A percentile compares a stretch with the other conserved stretches of the same genome.
Conservation (phyloP, 2,329 filamentous ascomycete genomes). For the Mariannaea sp. region DNA sequence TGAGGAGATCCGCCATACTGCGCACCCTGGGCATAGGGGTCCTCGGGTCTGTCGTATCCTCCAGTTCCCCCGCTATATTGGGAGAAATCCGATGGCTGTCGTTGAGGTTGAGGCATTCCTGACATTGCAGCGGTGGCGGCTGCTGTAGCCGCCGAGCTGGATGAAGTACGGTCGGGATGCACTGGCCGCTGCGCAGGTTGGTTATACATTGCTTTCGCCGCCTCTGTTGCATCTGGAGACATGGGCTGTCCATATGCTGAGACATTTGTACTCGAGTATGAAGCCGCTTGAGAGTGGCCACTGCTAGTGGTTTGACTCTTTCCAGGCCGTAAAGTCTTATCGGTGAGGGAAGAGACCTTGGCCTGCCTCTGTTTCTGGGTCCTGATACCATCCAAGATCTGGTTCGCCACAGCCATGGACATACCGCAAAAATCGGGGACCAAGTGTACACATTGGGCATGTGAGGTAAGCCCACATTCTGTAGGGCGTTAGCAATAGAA, state of each 20-base stretch:
- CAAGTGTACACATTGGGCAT: constrained; percentile 89
- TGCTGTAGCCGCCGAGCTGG: constrained; percentile 60
- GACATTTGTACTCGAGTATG: constrained; percentile 41
- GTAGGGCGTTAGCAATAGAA: constrained; percentile 32
- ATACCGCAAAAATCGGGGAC: constrained; percentile 99
- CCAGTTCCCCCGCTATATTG: constrained; percentile 36
- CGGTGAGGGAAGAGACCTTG: constrained; percentile 63
- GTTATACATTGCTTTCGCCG: constrained; percentile 67
- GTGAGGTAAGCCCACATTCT: constrained; percentile 92
- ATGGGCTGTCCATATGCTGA: constrained; percentile 29
- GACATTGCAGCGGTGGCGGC: constrained; percentile 64
- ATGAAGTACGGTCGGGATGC: constrained; percentile 59
- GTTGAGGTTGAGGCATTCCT: constrained; percentile 47
- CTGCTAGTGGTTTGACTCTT: constrained; percentile 52
- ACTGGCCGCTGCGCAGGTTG: constrained; percentile 57
- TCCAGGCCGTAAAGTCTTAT: constrained; percentile 66
- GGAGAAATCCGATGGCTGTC: constrained; percentile 42
- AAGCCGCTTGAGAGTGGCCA: constrained; percentile 41
- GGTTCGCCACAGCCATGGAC: constrained; percentile 96
- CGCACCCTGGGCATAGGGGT: constrained; percentile 42
- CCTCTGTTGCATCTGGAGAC: constrained; percentile 61
- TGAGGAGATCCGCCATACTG: constrained; percentile 47
- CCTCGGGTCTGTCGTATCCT: constrained; percentile 44
- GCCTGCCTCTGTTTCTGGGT: constrained; percentile 72
- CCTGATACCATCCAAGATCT: constrained; percentile 86